Percentiles rank a stretch among this genome's conserved stretches.
These are phyloP conservation scores for Gypsophila paniculata DNA, from an alignment of 179 eudicot genomes.

Conservation along the genomic window DNA sequence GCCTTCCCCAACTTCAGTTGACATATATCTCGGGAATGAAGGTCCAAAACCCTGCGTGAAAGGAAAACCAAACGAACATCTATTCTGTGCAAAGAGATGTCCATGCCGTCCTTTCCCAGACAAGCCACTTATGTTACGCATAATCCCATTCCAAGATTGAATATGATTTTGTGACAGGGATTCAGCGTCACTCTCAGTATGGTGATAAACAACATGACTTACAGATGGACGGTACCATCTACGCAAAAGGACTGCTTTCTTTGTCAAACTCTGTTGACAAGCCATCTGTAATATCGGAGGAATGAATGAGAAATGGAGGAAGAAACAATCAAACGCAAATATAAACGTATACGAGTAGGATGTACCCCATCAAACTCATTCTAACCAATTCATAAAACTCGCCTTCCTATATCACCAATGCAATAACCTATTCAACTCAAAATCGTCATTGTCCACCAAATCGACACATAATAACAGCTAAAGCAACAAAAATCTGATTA, in stretches of 20 bases:
- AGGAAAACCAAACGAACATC: constrained; percentile 12
- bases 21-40: constrained; percentile 37
- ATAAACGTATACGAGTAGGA: no score
- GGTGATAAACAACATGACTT: constrained; percentile 16
- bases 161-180: constrained; percentile 12
- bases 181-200: constrained; percentile 16
- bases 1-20: constrained; percentile 36
- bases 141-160: constrained; percentile 14
- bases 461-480: neutral
- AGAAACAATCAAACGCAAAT: constrained; percentile 9
- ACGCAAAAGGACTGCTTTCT: constrained; percentile 13
- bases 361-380: neutral
- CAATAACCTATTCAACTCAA: neutral
- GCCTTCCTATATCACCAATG: neutral
- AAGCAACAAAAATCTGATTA: neutral
- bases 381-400: no score
- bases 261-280: constrained; percentile 20
- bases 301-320: constrained; percentile 12
- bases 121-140: neutral
- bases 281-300: constrained; percentile 33
- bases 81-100: constrained; percentile 22
- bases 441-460: neutral
- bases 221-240: constrained; percentile 27
- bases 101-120: constrained; percentile 23
- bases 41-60: constrained; percentile 23